These are phyloP conservation scores for Lasiosphaeris hirsuta DNA, from an alignment of 495 filamentous ascomycete genomes.

Conservation along the genomic window DNA sequence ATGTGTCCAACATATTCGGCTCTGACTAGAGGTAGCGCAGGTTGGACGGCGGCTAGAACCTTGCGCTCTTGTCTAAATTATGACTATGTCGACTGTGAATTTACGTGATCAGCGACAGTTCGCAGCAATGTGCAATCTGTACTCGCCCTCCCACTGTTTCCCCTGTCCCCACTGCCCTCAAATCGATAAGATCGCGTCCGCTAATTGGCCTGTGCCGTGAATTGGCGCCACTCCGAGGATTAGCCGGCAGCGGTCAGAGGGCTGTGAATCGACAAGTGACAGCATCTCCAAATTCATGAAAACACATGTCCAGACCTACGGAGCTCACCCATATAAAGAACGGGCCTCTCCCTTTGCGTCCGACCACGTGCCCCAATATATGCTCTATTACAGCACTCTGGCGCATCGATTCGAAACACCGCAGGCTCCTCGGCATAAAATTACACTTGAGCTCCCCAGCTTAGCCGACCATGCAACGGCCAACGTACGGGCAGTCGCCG, in stretches of 20 bases:
- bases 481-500: slow-evolving; percentile 79
- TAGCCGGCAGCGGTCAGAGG: slow-evolving; percentile 18
- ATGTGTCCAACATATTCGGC: slow-evolving; percentile 78
- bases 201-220: slow-evolving; percentile 12
- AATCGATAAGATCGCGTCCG: slow-evolving; percentile 12
- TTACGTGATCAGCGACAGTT: no score
- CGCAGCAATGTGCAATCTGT: background rate
- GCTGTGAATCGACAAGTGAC: slow-evolving; percentile 22
- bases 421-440: no score
- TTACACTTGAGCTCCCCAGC: background rate
- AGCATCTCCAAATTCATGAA: slow-evolving; percentile 27
- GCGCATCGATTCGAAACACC: background rate
- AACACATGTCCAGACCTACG: slow-evolving; percentile 38
- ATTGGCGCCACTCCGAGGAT: slow-evolving; percentile 14
- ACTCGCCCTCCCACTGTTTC: background rate
- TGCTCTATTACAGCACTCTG: background rate
- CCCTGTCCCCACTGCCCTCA: background rate
- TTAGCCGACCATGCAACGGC: slow-evolving; percentile 67
- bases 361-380: background rate
- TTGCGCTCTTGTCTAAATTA: no score
- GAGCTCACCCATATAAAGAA: slow-evolving; percentile 3
- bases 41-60: background rate
- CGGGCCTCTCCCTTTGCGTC: background rate
- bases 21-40: background rate
- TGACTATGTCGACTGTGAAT: no score